Conservation (phyloP, 192 early-diverging fungal species). For the Umbelopsis ramanniana region DNA sequence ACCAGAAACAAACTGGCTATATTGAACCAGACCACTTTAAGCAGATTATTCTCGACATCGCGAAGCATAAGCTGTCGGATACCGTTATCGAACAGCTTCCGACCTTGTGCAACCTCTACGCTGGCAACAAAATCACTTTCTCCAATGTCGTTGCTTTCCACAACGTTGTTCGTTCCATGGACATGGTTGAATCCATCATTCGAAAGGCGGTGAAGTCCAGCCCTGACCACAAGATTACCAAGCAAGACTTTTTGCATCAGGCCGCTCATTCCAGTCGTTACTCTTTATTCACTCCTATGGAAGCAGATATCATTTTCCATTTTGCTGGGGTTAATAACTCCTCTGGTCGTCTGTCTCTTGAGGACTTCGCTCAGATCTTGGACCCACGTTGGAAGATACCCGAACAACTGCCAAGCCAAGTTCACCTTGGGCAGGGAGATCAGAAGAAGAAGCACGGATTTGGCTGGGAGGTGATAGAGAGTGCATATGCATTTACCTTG, state of each 20-base stretch:
- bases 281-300: slow-evolving; percentile 72
- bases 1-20: slow-evolving; percentile 63
- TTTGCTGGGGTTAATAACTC: slow-evolving; percentile 61
- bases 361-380: slow-evolving; percentile 57
- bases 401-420: slow-evolving; percentile 17
- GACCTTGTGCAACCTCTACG: slow-evolving; percentile 60
- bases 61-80: slow-evolving; percentile 68
- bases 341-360: slow-evolving; percentile 48
- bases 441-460: slow-evolving; percentile 34
- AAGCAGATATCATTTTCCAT: slow-evolving; percentile 73
- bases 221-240: slow-evolving; percentile 60
- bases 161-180: slow-evolving; percentile 65
- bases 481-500: slow-evolving; percentile 63
- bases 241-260: slow-evolving; percentile 62
- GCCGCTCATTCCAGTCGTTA: slow-evolving; percentile 61
- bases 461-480: slow-evolving; percentile 34
- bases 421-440: not conserved
- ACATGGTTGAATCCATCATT: slow-evolving; percentile 70
- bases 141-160: slow-evolving; percentile 66
- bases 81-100: slow-evolving; percentile 66
- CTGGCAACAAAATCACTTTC: slow-evolving; percentile 63
- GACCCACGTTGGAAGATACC: slow-evolving; percentile 56
- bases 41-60: slow-evolving; percentile 64
- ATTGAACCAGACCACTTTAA: slow-evolving; percentile 64
- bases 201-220: slow-evolving; percentile 52